phyloP scores from a whole-genome alignment of 208 protist species.

The Acanthamoeba divionensis region DNA sequence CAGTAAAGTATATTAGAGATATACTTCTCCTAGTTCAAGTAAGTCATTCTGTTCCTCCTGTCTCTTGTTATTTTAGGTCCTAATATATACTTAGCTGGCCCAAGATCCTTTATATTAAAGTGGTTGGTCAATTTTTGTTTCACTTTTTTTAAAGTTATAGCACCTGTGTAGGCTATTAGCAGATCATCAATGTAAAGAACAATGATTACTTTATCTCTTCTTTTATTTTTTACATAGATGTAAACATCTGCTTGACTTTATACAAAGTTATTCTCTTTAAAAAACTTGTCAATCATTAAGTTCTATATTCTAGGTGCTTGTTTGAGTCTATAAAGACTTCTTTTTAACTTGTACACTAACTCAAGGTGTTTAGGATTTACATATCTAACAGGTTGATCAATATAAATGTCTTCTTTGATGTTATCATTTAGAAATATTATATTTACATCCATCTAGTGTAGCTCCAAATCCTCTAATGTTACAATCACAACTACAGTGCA shows the following conservation, averaged over 20 bases:
- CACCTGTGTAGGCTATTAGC: too few species aligned
- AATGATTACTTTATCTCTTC: too few species aligned
- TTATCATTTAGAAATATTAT: not conserved
- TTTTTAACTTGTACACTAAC: not conserved
- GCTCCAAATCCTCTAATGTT: not conserved
- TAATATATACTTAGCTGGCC: too few species aligned
- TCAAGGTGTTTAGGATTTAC: not conserved
- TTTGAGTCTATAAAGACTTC: not conserved
- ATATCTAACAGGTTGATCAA: not conserved
- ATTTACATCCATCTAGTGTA: conserved; percentile 29
- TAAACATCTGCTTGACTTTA: not conserved
- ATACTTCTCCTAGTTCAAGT: not conserved
- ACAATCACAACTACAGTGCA: not conserved
- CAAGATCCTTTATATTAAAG: too few species aligned
- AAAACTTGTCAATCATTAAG: not conserved
- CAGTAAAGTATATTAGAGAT: not conserved
- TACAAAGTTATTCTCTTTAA: not conserved
- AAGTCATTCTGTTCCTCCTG: not conserved
- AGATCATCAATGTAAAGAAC: too few species aligned
- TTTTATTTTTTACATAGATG: conserved; percentile 28
- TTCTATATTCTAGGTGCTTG: not conserved
- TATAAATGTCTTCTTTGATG: not conserved
- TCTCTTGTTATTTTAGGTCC: too few species aligned
- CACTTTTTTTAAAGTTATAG: too few species aligned
- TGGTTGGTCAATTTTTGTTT: too few species aligned